A percentile compares a stretch with the other conserved stretches of the same genome.
Evolutionary conservation across 148 eudicot genomes (phyloP).

Genomic region (Persicaria maculosa): DNA sequence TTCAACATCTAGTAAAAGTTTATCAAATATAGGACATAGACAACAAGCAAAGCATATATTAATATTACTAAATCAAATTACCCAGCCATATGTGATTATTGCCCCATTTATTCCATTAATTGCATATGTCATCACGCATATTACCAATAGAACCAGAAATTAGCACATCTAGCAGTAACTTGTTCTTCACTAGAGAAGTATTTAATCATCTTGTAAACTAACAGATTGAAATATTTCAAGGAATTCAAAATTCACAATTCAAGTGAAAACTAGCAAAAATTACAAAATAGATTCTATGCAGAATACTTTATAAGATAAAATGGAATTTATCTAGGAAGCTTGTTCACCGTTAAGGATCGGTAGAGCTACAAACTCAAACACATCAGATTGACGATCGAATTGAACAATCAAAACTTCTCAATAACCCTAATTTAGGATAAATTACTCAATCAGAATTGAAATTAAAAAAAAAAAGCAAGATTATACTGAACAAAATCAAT

Average conservation of each 20-base stretch:
- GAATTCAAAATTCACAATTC: not conserved
- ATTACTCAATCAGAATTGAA: no score
- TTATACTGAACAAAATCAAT: no score
- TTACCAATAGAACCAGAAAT: not conserved
- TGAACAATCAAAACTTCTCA: no score
- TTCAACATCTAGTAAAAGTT: no score
- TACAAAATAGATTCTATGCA: not conserved
- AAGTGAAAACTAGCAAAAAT: not conserved
- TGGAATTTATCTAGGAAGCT: not conserved
- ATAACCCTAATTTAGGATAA: no score
- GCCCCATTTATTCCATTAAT: slow-evolving; percentile 68
- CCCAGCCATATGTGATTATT: slow-evolving; percentile 84
- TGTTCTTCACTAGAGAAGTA: not conserved
- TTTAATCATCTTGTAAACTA: not conserved
- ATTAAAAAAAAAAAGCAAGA: no score
- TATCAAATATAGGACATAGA: not conserved
- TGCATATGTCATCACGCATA: slow-evolving; percentile 35
- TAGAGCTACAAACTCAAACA: slow-evolving; percentile 54
- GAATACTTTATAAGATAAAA: not conserved
- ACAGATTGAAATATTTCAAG: not conserved
- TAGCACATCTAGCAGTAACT: not conserved
- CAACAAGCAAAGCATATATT: not conserved
- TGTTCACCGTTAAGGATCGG: slow-evolving; percentile 67
- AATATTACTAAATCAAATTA: slow-evolving; percentile 17
- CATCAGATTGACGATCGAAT: slow-evolving; percentile 57